Evolutionary conservation across 495 filamentous ascomycete genomes (phyloP).

Genomic region (Neurospora sp.): DNA sequence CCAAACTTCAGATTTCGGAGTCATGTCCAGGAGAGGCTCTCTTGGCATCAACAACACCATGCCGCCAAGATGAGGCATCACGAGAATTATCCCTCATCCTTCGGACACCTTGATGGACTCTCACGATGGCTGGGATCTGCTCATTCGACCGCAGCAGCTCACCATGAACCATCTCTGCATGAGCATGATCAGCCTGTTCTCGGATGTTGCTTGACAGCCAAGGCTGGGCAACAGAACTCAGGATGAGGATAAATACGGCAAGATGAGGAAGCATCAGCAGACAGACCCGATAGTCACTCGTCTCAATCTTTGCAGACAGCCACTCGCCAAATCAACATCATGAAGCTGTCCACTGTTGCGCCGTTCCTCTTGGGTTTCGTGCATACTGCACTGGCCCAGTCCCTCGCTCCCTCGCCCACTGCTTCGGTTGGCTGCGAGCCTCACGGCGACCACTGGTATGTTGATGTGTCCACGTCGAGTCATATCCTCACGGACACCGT

Average conservation of each 20-base stretch:
- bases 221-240: not conserved
- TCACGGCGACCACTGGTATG: slow-evolving; percentile 30
- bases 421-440: slow-evolving; percentile 25
- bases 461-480: not conserved
- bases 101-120: slow-evolving; percentile 1
- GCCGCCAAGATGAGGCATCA: not conserved
- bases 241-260: not conserved
- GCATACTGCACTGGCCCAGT: slow-evolving; percentile 11
- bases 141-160: not conserved
- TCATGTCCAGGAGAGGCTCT: not conserved
- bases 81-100: not conserved
- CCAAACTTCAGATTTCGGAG: not conserved
- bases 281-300: not conserved
- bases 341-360: slow-evolving; percentile 12
- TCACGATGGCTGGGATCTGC: not conserved
- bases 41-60: not conserved
- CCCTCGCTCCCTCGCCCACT: slow-evolving; percentile 24
- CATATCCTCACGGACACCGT: not conserved
- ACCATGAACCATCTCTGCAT: not conserved
- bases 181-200: not conserved
- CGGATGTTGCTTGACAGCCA: not conserved
- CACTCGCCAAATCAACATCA: slow-evolving; percentile 3
- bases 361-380: slow-evolving; percentile 11
- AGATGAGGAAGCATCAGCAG: not conserved
- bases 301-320: not conserved